Evolutionary conservation across 2,329 filamentous ascomycete genomes (phyloP).

Genomic region (Periconia sp.): DNA sequence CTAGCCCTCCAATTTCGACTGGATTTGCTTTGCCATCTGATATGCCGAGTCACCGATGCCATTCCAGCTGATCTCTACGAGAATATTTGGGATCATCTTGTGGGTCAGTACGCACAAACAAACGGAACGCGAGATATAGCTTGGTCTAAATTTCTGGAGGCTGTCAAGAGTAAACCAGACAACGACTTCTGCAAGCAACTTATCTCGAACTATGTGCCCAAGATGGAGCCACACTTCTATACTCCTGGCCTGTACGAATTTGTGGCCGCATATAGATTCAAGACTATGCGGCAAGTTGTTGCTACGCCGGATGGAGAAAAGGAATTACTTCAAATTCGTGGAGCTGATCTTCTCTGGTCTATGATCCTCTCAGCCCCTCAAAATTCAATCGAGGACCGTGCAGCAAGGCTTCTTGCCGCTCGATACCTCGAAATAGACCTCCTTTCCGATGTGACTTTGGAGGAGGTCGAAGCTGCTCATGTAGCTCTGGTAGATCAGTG

Average conservation of each 20-base stretch:
- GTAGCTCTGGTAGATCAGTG: slow-evolving; percentile 75
- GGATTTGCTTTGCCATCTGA: slow-evolving; percentile 64
- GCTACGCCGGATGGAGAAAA: slow-evolving; percentile 24
- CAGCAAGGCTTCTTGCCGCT: slow-evolving; percentile 74
- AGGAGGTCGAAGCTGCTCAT: slow-evolving; percentile 65
- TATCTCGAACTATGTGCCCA: slow-evolving; percentile 60
- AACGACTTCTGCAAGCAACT: slow-evolving; percentile 40
- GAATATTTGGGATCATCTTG: slow-evolving; percentile 73
- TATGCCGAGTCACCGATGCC: slow-evolving; percentile 65
- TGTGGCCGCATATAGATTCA: slow-evolving; percentile 54
- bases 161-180: slow-evolving; percentile 21
- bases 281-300: slow-evolving; percentile 20
- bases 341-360: slow-evolving; percentile 79
- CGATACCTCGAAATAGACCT: slow-evolving; percentile 67
- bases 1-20: slow-evolving; percentile 47
- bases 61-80: slow-evolving; percentile 68
- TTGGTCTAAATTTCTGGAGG: slow-evolving; percentile 60
- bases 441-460: slow-evolving; percentile 48
- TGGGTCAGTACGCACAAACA: slow-evolving; percentile 68
- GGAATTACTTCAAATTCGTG: slow-evolving; percentile 56
- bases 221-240: slow-evolving; percentile 63
- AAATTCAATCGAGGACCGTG: slow-evolving; percentile 68
- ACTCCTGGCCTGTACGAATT: slow-evolving; percentile 69
- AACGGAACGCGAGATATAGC: slow-evolving; percentile 67
- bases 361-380: slow-evolving; percentile 74